Conservation (phyloP, 441 rosid species). For the Adansonia madagascariensis region DNA sequence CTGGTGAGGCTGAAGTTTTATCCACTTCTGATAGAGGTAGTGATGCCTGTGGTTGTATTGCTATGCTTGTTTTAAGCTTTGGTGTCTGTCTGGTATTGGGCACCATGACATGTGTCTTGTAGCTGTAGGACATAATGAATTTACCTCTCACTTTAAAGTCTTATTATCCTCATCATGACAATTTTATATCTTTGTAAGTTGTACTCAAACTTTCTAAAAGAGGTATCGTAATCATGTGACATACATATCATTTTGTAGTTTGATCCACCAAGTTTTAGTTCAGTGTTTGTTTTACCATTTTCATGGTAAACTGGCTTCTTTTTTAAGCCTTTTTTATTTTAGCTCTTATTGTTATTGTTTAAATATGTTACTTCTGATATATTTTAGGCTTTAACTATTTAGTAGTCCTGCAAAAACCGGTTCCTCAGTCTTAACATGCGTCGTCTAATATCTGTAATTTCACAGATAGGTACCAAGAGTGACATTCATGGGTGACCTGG, state of each 20-base stretch:
- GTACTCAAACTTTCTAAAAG: background rate
- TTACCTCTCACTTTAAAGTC: background rate
- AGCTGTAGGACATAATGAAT: background rate
- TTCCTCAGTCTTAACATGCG: background rate
- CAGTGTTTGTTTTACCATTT: background rate
- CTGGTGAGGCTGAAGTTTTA: conserved; percentile 1
- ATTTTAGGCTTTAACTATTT: background rate
- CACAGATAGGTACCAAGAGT: conserved; percentile 47
- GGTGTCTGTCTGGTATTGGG: background rate
- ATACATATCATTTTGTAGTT: background rate
- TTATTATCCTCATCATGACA: background rate
- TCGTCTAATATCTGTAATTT: background rate
- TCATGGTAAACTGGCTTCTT: background rate
- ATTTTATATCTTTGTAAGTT: background rate
- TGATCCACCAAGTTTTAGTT: background rate
- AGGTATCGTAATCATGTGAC: background rate
- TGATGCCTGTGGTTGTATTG: background rate
- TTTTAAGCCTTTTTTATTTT: background rate
- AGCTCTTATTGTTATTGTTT: background rate
- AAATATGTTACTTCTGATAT: background rate
- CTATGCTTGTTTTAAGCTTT: background rate
- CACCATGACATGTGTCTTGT: conserved; percentile 1
- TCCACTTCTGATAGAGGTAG: conserved; percentile 11
- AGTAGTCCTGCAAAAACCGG: background rate
- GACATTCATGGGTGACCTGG: conserved; percentile 13